A percentile compares a stretch with the other conserved stretches of the same genome.
Conservation (phyloP, 108 stramenopile species). For the Conticribra weissflogii region DNA sequence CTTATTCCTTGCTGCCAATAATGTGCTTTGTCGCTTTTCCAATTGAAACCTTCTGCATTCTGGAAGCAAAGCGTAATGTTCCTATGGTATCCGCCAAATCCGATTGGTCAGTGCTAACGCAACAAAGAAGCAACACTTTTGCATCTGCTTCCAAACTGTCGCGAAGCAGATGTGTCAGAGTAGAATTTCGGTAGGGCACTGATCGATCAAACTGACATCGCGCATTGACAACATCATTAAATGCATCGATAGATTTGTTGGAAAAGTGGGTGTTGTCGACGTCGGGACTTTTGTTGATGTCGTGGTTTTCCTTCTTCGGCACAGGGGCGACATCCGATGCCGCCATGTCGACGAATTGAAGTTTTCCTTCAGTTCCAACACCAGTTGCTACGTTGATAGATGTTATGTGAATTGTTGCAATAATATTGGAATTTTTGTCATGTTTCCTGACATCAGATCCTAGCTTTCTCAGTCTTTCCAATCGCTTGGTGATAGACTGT, state of each 20-base stretch:
- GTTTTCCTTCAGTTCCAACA: constrained; percentile 63
- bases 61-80: constrained; percentile 70
- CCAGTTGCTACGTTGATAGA: constrained; percentile 83
- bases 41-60: constrained; percentile 61
- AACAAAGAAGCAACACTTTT: constrained; percentile 76
- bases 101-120: constrained; percentile 69
- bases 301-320: constrained; percentile 17
- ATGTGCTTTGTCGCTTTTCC: constrained; percentile 86
- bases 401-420: constrained; percentile 69
- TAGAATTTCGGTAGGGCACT: constrained; percentile 86
- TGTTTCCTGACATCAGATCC: constrained; percentile 45
- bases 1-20: constrained; percentile 43
- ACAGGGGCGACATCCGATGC: constrained; percentile 58
- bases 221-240: constrained; percentile 73
- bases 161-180: constrained; percentile 81
- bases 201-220: constrained; percentile 73
- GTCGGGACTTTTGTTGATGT: constrained; percentile 11
- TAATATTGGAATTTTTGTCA: constrained; percentile 57
- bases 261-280: constrained; percentile 58
- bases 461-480: constrained; percentile 52
- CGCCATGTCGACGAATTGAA: constrained; percentile 87
- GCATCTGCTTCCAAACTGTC: constrained; percentile 85
- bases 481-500: constrained; percentile 52
- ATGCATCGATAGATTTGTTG: constrained; percentile 72
- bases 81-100: constrained; percentile 65